Conservation (phyloP, 768 basidiomycete genomes). For the Hericium rajendrae region DNA sequence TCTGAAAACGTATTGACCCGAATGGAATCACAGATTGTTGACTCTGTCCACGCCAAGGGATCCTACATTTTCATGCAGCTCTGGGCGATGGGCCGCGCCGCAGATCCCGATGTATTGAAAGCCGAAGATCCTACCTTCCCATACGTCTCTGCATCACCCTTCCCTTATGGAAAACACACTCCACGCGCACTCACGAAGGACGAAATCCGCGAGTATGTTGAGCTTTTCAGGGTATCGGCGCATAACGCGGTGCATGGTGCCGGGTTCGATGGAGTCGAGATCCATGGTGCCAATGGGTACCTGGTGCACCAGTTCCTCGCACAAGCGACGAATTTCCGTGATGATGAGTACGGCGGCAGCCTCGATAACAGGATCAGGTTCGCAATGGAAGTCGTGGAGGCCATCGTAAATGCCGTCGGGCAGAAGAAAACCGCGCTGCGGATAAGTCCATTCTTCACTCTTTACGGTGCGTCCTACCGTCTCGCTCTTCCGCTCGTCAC, state of each 20-base stretch:
- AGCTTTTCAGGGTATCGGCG: slow-evolving; percentile 22
- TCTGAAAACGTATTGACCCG: not conserved
- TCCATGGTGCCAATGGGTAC: slow-evolving; percentile 22
- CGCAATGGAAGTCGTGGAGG: slow-evolving; percentile 27
- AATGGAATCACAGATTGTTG: slow-evolving; percentile 17
- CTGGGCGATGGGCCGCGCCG: slow-evolving; percentile 27
- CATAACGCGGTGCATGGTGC: slow-evolving; percentile 21
- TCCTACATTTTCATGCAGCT: slow-evolving; percentile 27
- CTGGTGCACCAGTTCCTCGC: slow-evolving; percentile 33
- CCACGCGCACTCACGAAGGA: slow-evolving; percentile 12
- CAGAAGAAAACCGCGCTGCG: slow-evolving; percentile 25
- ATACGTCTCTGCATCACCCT: not conserved
- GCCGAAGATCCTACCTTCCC: not conserved
- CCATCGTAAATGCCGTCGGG: slow-evolving; percentile 26
- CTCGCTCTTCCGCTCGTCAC: not conserved
- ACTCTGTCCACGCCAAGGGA: slow-evolving; percentile 26
- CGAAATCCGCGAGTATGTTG: slow-evolving; percentile 15
- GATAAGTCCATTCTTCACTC: slow-evolving; percentile 18
- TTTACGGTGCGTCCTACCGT: not conserved
- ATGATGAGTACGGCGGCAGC: slow-evolving; percentile 35
- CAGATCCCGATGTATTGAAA: slow-evolving; percentile 5
- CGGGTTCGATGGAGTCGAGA: slow-evolving; percentile 21
- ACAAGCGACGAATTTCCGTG: slow-evolving; percentile 26
- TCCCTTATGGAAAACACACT: not conserved
- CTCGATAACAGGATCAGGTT: slow-evolving; percentile 35